A percentile compares a stretch with the other conserved stretches of the same genome.
Conservation (phyloP, 176 grass and related monocot genomes). For the Oryza meridionalis region DNA sequence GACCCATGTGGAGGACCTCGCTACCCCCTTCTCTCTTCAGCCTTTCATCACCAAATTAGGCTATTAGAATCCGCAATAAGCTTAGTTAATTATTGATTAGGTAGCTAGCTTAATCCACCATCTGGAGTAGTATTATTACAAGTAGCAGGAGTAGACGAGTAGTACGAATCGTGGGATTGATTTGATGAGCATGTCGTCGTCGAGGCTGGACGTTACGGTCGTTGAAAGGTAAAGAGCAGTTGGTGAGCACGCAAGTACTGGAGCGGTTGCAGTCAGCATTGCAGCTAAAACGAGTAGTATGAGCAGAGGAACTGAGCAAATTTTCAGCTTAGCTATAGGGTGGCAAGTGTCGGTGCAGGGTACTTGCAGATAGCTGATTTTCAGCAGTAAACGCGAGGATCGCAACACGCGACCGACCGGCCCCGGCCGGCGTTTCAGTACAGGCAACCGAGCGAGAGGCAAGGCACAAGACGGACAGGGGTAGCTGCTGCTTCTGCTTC, state of each 20-base stretch:
- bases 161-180: not conserved
- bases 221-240: not conserved
- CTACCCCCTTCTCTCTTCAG: too few relatives aligned
- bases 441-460: too few relatives aligned
- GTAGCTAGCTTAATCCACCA: not conserved
- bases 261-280: not conserved
- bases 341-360: conserved; percentile 30
- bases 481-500: not conserved
- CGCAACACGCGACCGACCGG: conserved; percentile 36
- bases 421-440: not conserved
- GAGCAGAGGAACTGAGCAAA: not conserved
- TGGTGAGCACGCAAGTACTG: not conserved
- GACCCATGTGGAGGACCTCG: not conserved
- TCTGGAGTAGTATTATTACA: not conserved
- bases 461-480: not conserved
- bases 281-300: not conserved
- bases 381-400: not conserved
- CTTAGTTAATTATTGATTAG: not conserved
- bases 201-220: not conserved
- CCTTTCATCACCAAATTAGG: not conserved
- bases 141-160: not conserved
- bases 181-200: not conserved
- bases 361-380: not conserved
- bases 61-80: not conserved
- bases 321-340: not conserved